phyloP scores from a whole-genome alignment of 2,329 filamentous ascomycete species.

The Clarireedia homoeocarpa region DNA sequence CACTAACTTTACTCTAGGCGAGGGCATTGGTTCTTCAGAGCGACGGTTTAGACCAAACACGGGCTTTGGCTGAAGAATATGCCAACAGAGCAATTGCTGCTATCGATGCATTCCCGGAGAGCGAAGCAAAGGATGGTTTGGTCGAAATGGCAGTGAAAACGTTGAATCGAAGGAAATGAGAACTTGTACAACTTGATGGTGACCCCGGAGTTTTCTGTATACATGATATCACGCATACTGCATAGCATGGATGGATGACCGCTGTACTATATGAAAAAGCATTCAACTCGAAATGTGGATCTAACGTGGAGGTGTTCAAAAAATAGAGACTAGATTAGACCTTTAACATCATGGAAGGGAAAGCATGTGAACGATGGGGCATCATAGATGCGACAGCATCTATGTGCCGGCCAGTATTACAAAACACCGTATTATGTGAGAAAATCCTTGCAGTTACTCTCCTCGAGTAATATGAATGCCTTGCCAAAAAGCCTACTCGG shows the following conservation, averaged over 20 bases:
- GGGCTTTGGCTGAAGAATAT: conserved; percentile 84
- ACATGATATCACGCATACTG: conserved; percentile 1
- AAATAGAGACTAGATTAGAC: not conserved
- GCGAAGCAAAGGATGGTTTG: conserved; percentile 85
- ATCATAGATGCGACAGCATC: no score
- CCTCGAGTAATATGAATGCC: no score
- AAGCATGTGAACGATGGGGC: no score
- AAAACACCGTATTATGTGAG: no score
- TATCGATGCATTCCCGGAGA: conserved; percentile 81
- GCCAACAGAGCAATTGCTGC: conserved; percentile 78
- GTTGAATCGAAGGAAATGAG: conserved; percentile 74
- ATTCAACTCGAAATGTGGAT: not conserved
- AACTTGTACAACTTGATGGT: not conserved
- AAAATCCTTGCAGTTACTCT: no score
- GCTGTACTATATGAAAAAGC: conserved; percentile 7
- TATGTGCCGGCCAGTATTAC: no score
- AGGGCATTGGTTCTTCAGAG: conserved; percentile 76
- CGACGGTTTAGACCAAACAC: conserved; percentile 85
- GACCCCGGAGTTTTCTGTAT: conserved; percentile 12
- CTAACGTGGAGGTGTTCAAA: no score
- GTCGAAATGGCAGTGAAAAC: conserved; percentile 93
- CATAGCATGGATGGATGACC: not conserved
- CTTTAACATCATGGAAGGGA: no score
- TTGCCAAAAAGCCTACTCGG: no score
- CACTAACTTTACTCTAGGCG: conserved; percentile 49